Evolutionary conservation across 2,329 filamentous ascomycete species (phyloP).

Genomic region (Capronia americana): DNA sequence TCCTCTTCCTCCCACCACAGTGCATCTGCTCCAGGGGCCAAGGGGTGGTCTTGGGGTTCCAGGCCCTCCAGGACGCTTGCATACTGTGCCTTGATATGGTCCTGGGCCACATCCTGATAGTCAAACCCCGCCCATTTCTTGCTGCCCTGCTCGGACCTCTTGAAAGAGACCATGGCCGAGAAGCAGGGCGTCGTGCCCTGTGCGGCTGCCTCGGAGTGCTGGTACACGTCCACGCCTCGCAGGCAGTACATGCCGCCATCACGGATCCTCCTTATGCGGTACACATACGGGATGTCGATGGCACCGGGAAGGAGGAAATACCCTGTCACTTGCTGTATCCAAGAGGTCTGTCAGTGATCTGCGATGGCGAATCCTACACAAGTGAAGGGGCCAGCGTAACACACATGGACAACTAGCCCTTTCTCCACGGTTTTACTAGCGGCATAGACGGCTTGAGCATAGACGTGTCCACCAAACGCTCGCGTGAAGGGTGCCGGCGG

Average conservation of each 20-base stretch:
- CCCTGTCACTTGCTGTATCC: conserved; percentile 58
- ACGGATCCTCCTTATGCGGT: conserved; percentile 57
- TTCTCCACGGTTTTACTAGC: conserved; percentile 60
- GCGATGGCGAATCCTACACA: no score
- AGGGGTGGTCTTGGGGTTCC: conserved; percentile 44
- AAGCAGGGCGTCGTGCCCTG: conserved; percentile 31
- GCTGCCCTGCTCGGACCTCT: conserved; percentile 32
- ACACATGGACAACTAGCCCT: conserved; percentile 60
- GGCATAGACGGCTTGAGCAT: conserved; percentile 63
- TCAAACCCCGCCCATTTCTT: conserved; percentile 27
- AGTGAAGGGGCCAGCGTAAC: not conserved
- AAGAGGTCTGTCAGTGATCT: not conserved
- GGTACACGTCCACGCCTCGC: conserved; percentile 59
- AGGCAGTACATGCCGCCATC: conserved; percentile 61
- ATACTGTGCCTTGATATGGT: conserved; percentile 44
- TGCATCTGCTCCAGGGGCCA: conserved; percentile 46
- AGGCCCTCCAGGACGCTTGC: conserved; percentile 42
- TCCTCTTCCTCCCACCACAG: conserved; percentile 46
- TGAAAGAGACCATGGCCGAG: conserved; percentile 36
- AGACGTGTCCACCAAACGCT: conserved; percentile 63
- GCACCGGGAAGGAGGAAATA: conserved; percentile 59
- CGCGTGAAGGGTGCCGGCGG: conserved; percentile 29
- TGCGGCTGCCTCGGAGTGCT: conserved; percentile 45
- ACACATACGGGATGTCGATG: conserved; percentile 57
- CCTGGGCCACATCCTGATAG: conserved; percentile 37